A percentile compares a stretch with the other conserved stretches of the same genome.
Conservation (phyloP, 257 asterid species). For the Linderniella brevidens region DNA sequence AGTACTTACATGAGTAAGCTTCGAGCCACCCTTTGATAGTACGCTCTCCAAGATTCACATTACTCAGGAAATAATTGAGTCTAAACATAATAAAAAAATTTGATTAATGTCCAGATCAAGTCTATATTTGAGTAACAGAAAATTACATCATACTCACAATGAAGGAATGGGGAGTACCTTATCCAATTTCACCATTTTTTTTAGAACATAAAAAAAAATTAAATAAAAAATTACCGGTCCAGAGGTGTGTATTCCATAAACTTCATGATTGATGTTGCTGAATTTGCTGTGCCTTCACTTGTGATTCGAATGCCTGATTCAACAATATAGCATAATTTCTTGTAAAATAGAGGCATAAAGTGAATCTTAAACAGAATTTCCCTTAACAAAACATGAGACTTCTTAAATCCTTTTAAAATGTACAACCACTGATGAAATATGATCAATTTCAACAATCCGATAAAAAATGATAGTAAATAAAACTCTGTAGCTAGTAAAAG, state of each 20-base stretch:
- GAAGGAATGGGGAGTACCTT: conserved; percentile 3
- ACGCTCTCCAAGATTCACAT: conserved; percentile 80
- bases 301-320: no score
- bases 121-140: conserved; percentile 4
- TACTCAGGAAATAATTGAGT: conserved; percentile 65
- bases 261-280: conserved; percentile 39
- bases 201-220: no score
- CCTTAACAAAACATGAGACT: no score
- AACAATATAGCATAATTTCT: no score
- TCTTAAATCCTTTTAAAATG: no score
- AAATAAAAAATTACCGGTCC: conserved; percentile 34
- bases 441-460: no score
- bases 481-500: no score
- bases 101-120: background rate
- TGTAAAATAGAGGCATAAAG: no score
- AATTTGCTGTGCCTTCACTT: background rate
- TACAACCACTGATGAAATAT: no score
- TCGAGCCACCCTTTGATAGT: conserved; percentile 77
- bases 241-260: conserved; percentile 80
- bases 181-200: no score
- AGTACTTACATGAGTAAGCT: conserved; percentile 85
- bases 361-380: no score
- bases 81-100: conserved; percentile 17
- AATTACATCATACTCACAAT: background rate
- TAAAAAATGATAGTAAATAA: no score